Percentiles rank a stretch among this genome's conserved stretches.
These are phyloP conservation scores for Russula earlei DNA, from an alignment of 768 basidiomycete species.

Conservation along the genomic window DNA sequence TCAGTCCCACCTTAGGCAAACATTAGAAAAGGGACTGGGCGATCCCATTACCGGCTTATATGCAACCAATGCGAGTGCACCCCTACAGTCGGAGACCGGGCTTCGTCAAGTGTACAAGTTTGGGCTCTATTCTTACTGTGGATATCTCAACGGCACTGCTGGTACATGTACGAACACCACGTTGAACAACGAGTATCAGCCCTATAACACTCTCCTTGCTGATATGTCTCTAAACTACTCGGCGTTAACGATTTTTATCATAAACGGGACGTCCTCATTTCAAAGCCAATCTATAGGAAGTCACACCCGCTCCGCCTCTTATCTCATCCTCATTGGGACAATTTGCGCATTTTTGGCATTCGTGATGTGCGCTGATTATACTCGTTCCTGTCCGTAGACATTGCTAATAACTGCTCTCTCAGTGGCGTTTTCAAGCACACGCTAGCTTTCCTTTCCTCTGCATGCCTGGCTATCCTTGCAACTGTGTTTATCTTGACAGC, in stretches of 20 bases:
- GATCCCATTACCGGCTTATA: conserved; percentile 59
- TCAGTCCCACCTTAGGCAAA: conserved; percentile 33
- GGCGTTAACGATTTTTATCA: conserved; percentile 41
- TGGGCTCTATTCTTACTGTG: conserved; percentile 78
- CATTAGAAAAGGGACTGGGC: conserved; percentile 29
- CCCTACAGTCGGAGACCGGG: conserved; percentile 47
- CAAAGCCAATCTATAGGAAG: conserved; percentile 49
- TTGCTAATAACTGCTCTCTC: conserved; percentile 1
- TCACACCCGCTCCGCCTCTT: conserved; percentile 62
- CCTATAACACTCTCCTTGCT: conserved; percentile 51
- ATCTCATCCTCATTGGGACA: conserved; percentile 64
- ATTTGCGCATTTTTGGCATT: conserved; percentile 57
- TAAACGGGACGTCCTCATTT: conserved; percentile 42
- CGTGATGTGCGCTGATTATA: conserved; percentile 43
- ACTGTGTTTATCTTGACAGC: conserved; percentile 58
- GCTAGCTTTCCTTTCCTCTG: conserved; percentile 58
- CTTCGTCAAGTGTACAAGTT: conserved; percentile 66
- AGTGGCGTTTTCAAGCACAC: conserved; percentile 63
- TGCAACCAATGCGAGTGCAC: conserved; percentile 52
- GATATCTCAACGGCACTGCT: conserved; percentile 46
- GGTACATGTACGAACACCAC: conserved; percentile 60
- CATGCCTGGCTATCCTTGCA: conserved; percentile 49
- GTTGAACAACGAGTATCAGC: conserved; percentile 49
- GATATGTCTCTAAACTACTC: conserved; percentile 65
- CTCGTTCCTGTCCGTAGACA: neutral